Evolutionary conservation across 345 rosid genomes (phyloP), one percentile per base, ranked within the genome.

Genomic region (Acer negundo): DNA sequence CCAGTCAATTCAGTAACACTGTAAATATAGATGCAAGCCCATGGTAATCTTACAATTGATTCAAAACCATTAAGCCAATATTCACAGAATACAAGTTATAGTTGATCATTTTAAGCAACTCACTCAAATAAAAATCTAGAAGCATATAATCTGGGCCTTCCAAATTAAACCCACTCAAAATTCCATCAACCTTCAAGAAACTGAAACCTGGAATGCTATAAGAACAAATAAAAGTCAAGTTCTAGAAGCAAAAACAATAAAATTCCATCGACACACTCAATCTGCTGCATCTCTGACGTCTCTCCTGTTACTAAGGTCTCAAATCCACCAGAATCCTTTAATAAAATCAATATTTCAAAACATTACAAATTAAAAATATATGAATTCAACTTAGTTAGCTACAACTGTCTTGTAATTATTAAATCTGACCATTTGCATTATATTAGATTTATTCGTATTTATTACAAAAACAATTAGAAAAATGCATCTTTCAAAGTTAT

Each of bases 241-340:
- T 20, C 75, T 55, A 72, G 26, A 79, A n/a, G 55, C 12, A 69
- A 10, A 38, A 4, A 65, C 10, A 73, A 15, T 26, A 26, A 26
- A 1, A 26, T 26, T 26, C 28, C 28, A 26, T 26, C 28, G 28
- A 26, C 28, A 42, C 53, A 47, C 70, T 93, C 99, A 64, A 95
- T 90, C 82, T 81, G 87, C 81, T 95, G 97, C 80, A 93, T 44
- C 53, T 86, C 89, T 0, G 95, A 88, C 46, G 88, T 78, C 77
- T 91, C 88, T 67, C 99, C 97, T 1, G 89, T 84, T 23, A 92
- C 90, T 22, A 96, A 78, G 56, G 97, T 93, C 82, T 91, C 94
- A 71, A 93, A 92, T 16, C 97, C 99, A 47, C 99, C 99, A 62
- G 97, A 88, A 85, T 96, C 98, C 76, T 91, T 93, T 47, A 96